Conservation (phyloP, 768 basidiomycete species). For the Dendrothele bispora region DNA sequence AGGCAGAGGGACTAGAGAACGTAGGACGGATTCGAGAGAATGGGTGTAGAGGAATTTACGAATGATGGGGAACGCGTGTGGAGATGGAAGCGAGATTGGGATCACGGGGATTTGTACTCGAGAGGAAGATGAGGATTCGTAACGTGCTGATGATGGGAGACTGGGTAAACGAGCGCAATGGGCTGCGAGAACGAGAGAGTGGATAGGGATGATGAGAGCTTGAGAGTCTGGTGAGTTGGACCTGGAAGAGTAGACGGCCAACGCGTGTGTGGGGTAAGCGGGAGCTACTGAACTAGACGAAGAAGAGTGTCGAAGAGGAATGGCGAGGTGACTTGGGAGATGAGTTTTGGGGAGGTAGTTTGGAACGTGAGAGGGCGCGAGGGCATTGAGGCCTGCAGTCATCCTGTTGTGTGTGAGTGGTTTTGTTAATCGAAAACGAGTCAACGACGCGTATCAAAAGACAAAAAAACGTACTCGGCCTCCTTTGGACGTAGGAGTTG, state of each 20-base stretch:
- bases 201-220: slow-evolving; percentile 57
- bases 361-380: slow-evolving; percentile 58
- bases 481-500: slow-evolving; percentile 51
- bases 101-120: slow-evolving; percentile 67
- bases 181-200: slow-evolving; percentile 61
- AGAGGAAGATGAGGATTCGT: slow-evolving; percentile 22
- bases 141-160: slow-evolving; percentile 39
- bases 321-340: slow-evolving; percentile 57
- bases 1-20: slow-evolving; percentile 61
- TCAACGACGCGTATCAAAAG: slow-evolving; percentile 15
- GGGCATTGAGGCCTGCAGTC: slow-evolving; percentile 50
- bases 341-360: slow-evolving; percentile 65
- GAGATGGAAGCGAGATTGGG: slow-evolving; percentile 68
- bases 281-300: slow-evolving; percentile 24
- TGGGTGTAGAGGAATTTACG: slow-evolving; percentile 71
- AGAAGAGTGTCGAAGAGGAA: slow-evolving; percentile 35
- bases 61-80: slow-evolving; percentile 64
- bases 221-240: slow-evolving; percentile 39
- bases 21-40: slow-evolving; percentile 56
- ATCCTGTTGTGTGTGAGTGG: no score
- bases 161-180: slow-evolving; percentile 58
- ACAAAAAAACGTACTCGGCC: slow-evolving; percentile 35
- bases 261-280: slow-evolving; percentile 52
- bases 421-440: slow-evolving; percentile 9
- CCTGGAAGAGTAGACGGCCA: slow-evolving; percentile 55